Conservation (phyloP, 805 yeast genomes). For the Cyberlindnera euphorbiae region DNA sequence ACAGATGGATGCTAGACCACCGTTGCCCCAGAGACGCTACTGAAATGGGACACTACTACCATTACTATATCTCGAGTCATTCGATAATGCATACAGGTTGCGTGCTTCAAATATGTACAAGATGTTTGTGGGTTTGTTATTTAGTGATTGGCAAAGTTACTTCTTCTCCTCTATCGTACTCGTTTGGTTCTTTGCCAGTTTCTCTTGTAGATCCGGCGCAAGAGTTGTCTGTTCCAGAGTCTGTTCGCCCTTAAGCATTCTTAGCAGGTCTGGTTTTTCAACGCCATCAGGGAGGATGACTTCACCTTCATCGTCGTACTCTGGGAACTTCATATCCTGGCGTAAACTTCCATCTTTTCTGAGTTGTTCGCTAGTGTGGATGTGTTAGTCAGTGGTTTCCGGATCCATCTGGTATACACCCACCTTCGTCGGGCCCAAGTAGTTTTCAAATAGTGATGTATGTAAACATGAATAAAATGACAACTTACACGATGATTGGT, state of each 20-base stretch:
- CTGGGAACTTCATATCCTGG: conserved; percentile 52
- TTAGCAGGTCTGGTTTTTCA: conserved; percentile 11
- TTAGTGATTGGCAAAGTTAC: not conserved
- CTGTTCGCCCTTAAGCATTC: conserved; percentile 11
- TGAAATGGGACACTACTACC: too few species aligned
- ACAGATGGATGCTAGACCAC: conserved; percentile 5
- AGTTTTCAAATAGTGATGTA: too few species aligned
- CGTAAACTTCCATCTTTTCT: conserved; percentile 63
- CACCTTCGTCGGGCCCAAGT: too few species aligned
- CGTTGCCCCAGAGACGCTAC: conserved; percentile 8
- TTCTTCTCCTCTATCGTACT: too few species aligned
- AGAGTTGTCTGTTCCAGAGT: conserved; percentile 12
- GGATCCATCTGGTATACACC: too few species aligned
- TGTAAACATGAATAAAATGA: not conserved
- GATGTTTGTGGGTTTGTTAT: not conserved
- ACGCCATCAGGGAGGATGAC: conserved; percentile 24
- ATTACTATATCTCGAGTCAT: too few species aligned
- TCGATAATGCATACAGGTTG: too few species aligned
- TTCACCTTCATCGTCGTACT: conserved; percentile 43
- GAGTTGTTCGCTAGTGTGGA: conserved; percentile 46
- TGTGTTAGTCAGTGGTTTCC: too few species aligned
- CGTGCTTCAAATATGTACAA: not conserved
- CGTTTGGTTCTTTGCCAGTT: not conserved
- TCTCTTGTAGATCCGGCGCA: conserved; percentile 7
- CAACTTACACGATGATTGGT: conserved; percentile 61